A percentile compares a stretch with the other conserved stretches of the same genome.
phyloP scores from a whole-genome alignment of 192 early-diverging fungal species.

The Linnemannia schmuckeri region DNA sequence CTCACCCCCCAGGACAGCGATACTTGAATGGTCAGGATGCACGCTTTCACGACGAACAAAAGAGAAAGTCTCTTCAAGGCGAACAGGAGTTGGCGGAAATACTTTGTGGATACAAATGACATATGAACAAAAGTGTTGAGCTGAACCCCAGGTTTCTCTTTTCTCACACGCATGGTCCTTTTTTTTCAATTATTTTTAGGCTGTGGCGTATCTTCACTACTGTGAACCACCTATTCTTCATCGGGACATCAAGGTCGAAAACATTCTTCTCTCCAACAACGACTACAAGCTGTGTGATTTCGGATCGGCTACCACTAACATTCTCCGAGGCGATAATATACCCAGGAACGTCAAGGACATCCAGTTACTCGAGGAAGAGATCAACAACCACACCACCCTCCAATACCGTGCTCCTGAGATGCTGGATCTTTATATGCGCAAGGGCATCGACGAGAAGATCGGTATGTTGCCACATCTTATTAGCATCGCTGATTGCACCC shows the following conservation, averaged over 20 bases:
- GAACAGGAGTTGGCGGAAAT: not conserved
- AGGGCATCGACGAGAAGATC: slow-evolving; percentile 88
- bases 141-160: not conserved
- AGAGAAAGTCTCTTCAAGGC: too few relatives aligned
- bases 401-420: slow-evolving; percentile 98
- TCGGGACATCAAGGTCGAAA: slow-evolving; percentile 90
- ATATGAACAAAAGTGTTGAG: not conserved
- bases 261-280: slow-evolving; percentile 73
- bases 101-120: not conserved
- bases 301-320: slow-evolving; percentile 84
- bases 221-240: slow-evolving; percentile 86
- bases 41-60: too few relatives aligned
- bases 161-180: not conserved
- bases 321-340: slow-evolving; percentile 63
- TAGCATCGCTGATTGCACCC: not conserved
- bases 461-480: slow-evolving; percentile 10
- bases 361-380: slow-evolving; percentile 87
- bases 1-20: too few relatives aligned
- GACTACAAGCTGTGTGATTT: slow-evolving; percentile 96
- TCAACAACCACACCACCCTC: slow-evolving; percentile 89
- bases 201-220: slow-evolving; percentile 94
- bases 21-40: too few relatives aligned
- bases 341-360: slow-evolving; percentile 77
- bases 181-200: slow-evolving; percentile 57
- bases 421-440: slow-evolving; percentile 90